Base-by-base conservation (phyloP, 1,284 basidiomycete species). In the Limonomyces culmigenus region DNA sequence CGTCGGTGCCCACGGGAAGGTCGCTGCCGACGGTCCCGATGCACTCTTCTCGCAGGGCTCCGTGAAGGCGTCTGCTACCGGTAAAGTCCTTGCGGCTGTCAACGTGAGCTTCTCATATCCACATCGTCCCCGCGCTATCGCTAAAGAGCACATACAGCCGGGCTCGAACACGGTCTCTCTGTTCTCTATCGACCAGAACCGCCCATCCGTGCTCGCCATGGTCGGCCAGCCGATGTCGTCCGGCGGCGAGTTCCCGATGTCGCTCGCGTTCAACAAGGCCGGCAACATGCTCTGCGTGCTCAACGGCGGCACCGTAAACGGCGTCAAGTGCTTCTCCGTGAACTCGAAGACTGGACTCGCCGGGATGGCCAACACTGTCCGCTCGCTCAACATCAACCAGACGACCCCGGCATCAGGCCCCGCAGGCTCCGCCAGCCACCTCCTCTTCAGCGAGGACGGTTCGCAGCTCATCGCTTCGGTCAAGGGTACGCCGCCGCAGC, bases 181-280 rank as follows among this genome's bases (percentile, higher is more conserved):
- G 34, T 63, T 63, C 46, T 44, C 42, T 29, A 59, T 65, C 45
- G 49, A 62, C 43, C 50, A 54, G 5, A 44, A 41, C 14, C 46
- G 59, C 42, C 60, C 62, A 0, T 51, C 54, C 2, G 43, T 50
- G 20, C 43, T 63, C 14, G 43, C 42, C 15, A 53, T 55, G 50
- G 47, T 63, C 14, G 25, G 62, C 1, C 44, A 45, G 21, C 59
- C 62, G 3, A 46, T 59, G 3, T 47, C 50, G 11, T 53, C 51
- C 27, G 56, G 53, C 2, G 60, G 62, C 12, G 55, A 65, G 32
- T 64, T 63, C 47, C 62, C 62, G 13, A 47, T 61, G 25, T 59
- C 60, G 0, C 41, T 63, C 3, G 54, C 59, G 3, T 52, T 62
- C 37, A 60, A 57, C 41, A 48, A 51, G 27, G 50, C 45, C 3